Evolutionary conservation across 2,329 filamentous ascomycete species (phyloP).

Genomic region (Cladosporium sphaerospermum): DNA sequence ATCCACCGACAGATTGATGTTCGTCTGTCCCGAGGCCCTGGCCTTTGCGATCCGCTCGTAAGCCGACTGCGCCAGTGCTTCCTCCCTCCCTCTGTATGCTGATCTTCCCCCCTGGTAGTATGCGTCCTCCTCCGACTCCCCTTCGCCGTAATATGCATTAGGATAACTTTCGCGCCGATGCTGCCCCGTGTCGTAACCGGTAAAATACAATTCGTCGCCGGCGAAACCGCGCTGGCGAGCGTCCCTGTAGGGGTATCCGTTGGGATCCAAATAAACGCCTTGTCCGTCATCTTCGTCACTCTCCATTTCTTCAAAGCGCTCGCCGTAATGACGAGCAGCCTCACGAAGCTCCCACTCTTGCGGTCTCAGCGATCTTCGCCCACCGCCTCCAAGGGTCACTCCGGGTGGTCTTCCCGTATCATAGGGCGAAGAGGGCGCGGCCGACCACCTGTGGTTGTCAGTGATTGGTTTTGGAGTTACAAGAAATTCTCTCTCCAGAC

Average conservation of each 20-base stretch:
- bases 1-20: slow-evolving; percentile 72
- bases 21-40: slow-evolving; percentile 65
- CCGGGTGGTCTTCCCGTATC: slow-evolving; percentile 99
- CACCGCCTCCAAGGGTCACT: slow-evolving; percentile 52
- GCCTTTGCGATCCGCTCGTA: slow-evolving; percentile 74
- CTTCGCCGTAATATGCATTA: slow-evolving; percentile 24
- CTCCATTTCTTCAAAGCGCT: slow-evolving; percentile 62
- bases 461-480: background rate
- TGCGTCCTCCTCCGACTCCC: slow-evolving; percentile 45
- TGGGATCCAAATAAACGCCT: slow-evolving; percentile 38
- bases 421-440: slow-evolving; percentile 83
- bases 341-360: slow-evolving; percentile 42
- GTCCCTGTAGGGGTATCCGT: slow-evolving; percentile 27
- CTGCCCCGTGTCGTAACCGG: slow-evolving; percentile 41
- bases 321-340: slow-evolving; percentile 19
- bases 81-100: slow-evolving; percentile 59
- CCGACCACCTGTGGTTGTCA: slow-evolving; percentile 64
- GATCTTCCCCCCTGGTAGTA: slow-evolving; percentile 34
- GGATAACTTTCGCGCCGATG: slow-evolving; percentile 43
- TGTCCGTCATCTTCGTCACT: slow-evolving; percentile 43
- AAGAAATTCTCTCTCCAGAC: background rate
- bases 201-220: slow-evolving; percentile 44
- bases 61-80: slow-evolving; percentile 69
- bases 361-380: slow-evolving; percentile 37
- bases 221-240: slow-evolving; percentile 27